These are phyloP conservation scores for Alternaria triticimaculans DNA, from an alignment of 2,329 filamentous ascomycete species.

Conservation along the genomic window DNA sequence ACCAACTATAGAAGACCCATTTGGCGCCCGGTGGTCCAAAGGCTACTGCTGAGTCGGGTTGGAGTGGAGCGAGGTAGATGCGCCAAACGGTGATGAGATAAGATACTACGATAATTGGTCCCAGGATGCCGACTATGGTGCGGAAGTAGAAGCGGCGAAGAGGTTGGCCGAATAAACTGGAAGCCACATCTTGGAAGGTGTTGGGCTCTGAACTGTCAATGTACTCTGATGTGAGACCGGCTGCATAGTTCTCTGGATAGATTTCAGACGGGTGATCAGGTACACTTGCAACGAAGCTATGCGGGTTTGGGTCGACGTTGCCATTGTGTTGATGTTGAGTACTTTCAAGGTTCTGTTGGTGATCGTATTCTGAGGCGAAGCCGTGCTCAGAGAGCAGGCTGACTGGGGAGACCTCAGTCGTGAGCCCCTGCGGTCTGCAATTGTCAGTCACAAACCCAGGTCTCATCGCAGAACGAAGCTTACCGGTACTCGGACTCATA, in stretches of 20 bases:
- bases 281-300: not conserved
- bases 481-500: not conserved
- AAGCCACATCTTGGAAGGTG: rapidly evolving
- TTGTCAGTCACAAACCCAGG: not conserved
- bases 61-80: not conserved
- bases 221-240: not conserved
- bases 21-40: not conserved
- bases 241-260: not conserved
- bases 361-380: not conserved
- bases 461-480: rapidly evolving
- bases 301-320: not conserved
- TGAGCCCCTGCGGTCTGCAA: not conserved
- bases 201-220: too few relatives aligned
- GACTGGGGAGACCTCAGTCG: not conserved
- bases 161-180: not conserved
- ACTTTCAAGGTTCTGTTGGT: not conserved
- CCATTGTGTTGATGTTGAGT: not conserved
- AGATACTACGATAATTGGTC: not conserved
- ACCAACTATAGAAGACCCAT: not conserved
- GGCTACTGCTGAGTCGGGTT: not conserved
- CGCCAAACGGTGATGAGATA: not conserved
- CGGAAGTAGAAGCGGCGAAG: not conserved
- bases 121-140: not conserved
- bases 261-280: not conserved
- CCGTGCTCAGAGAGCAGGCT: not conserved